A percentile compares a stretch with the other conserved stretches of the same genome.
Evolutionary conservation across 2,329 filamentous ascomycete species (phyloP).

Genomic region (Nothophoma quercina): DNA sequence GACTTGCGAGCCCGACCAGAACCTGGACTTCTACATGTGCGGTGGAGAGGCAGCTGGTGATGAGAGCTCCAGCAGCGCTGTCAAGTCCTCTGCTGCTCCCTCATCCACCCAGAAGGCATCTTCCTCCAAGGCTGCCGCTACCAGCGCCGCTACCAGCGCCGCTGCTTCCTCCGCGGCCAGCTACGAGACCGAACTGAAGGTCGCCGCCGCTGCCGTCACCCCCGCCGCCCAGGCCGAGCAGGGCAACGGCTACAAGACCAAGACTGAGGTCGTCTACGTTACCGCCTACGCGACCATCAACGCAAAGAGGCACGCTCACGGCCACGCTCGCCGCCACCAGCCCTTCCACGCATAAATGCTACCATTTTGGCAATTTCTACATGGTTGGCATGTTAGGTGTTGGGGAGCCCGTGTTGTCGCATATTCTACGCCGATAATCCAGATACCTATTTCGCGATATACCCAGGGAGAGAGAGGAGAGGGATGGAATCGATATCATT

Average conservation of each 20-base stretch:
- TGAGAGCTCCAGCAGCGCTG: conserved; percentile 17
- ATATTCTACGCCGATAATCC: conserved; percentile 33
- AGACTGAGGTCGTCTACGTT: conserved; percentile 43
- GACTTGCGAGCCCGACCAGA: conserved; percentile 36
- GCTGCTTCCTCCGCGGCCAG: conserved; percentile 18
- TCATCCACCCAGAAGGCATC: conserved; percentile 20
- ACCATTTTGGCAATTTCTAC: conserved; percentile 20
- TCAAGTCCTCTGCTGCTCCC: conserved; percentile 16
- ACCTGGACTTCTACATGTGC: conserved; percentile 47
- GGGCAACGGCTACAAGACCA: conserved; percentile 28
- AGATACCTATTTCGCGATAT: conserved; percentile 42
- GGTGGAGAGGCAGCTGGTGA: conserved; percentile 36
- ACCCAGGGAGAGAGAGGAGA: conserved; percentile 32
- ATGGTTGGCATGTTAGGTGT: conserved; percentile 31
- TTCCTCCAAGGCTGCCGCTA: conserved; percentile 7
- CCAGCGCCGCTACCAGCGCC: conserved; percentile 18
- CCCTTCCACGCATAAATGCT: conserved; percentile 42
- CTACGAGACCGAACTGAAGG: conserved; percentile 24
- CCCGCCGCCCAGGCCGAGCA: conserved; percentile 22
- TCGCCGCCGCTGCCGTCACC: conserved; percentile 35
- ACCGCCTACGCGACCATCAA: conserved; percentile 43
- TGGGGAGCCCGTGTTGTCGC: conserved; percentile 28
- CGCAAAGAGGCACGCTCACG: conserved; percentile 46
- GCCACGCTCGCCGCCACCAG: conserved; percentile 39
- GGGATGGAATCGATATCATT: conserved; percentile 31